Evolutionary conservation across 768 basidiomycete species (phyloP).

Genomic region (Russula ochroleuca): DNA sequence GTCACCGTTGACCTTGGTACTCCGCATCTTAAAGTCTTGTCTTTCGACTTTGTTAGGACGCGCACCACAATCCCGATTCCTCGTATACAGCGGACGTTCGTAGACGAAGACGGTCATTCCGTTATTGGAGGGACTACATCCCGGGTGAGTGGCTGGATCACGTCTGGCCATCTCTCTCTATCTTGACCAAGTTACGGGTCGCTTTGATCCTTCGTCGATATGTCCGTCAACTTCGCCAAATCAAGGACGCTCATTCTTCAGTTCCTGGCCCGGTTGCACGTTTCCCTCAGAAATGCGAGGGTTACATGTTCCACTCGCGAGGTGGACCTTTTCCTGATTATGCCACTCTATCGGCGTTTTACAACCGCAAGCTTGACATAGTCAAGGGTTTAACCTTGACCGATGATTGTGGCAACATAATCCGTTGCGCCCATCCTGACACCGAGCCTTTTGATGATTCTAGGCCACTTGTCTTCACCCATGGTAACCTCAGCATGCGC

Average conservation of each 20-base stretch:
- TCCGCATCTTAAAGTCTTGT: not conserved
- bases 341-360: not conserved
- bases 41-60: not conserved
- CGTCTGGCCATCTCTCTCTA: not conserved
- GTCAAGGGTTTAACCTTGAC: not conserved
- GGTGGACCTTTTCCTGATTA: no score
- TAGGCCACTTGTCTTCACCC: not conserved
- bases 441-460: not conserved
- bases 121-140: not conserved
- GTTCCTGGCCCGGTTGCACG: no score
- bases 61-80: not conserved
- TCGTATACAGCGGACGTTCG: not conserved
- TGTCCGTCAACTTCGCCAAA: not conserved
- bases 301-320: no score
- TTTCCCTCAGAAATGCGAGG: no score
- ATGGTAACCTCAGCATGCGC: not conserved
- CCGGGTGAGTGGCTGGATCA: not conserved
- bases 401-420: not conserved
- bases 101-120: not conserved
- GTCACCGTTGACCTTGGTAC: no score
- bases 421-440: not conserved
- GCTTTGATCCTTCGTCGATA: not conserved
- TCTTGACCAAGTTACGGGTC: not conserved
- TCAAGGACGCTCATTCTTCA: no score
- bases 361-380: not conserved